These are phyloP conservation scores for Fusarium papillatum DNA, from an alignment of 2,329 filamentous ascomycete species.

Conservation along the genomic window DNA sequence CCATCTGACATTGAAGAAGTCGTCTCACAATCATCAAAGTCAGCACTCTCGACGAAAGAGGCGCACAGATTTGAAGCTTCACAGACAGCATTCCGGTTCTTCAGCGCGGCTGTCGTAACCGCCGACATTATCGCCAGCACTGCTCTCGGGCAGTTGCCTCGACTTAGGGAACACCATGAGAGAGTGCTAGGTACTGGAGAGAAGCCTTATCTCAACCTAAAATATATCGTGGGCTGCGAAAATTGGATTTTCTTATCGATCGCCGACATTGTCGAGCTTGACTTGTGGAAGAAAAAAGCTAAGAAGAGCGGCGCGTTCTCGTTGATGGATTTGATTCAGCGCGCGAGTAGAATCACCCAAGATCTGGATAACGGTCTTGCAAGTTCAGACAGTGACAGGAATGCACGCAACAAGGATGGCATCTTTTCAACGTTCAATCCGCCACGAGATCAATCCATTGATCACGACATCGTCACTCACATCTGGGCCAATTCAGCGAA, in stretches of 20 bases:
- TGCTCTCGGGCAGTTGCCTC: background rate
- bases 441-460: background rate
- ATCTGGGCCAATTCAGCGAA: conserved; percentile 11
- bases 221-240: conserved; percentile 13
- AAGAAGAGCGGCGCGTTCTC: background rate
- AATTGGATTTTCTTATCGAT: conserved; percentile 11
- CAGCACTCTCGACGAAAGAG: background rate
- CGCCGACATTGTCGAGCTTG: background rate
- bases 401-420: background rate
- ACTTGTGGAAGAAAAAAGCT: conserved; percentile 6
- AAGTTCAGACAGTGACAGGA: rapidly evolving
- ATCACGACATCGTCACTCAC: background rate
- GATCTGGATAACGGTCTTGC: background rate
- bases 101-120: conserved; percentile 48
- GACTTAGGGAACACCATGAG: background rate
- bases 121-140: conserved; percentile 28
- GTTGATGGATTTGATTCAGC: conserved; percentile 2
- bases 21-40: background rate
- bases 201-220: background rate
- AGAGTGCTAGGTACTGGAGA: background rate
- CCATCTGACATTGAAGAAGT: background rate
- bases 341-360: background rate
- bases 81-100: conserved; percentile 54
- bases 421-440: background rate
- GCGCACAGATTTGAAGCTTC: conserved; percentile 26